Evolutionary conservation across 257 asterid genomes (phyloP).

Genomic region (Plantago major): DNA sequence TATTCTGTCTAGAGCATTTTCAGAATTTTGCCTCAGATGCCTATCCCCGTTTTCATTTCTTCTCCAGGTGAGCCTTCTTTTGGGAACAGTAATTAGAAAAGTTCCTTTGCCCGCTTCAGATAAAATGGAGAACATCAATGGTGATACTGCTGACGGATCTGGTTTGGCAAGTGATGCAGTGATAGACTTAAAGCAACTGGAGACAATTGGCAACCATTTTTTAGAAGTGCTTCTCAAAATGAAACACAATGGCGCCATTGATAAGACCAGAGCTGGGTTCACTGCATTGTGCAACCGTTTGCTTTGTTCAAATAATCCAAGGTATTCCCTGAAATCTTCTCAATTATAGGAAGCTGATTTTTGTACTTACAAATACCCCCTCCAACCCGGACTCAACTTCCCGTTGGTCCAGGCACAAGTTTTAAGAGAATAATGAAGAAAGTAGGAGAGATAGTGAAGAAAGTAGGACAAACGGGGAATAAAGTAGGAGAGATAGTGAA

Average conservation of each 20-base stretch:
- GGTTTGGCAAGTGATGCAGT: conserved; percentile 43
- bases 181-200: conserved; percentile 78
- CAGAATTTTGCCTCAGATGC: not conserved
- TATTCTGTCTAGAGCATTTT: not conserved
- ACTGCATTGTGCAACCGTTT: conserved; percentile 96
- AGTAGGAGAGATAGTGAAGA: too few relatives aligned
- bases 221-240: conserved; percentile 91
- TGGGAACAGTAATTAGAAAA: conserved; percentile 88
- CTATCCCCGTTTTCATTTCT: conserved; percentile 15
- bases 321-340: conserved; percentile 39
- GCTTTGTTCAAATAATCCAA: conserved; percentile 87
- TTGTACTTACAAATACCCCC: conserved; percentile 8
- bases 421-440: too few relatives aligned
- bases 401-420: too few relatives aligned
- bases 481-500: too few relatives aligned
- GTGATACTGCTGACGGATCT: conserved; percentile 23
- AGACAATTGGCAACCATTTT: conserved; percentile 90
- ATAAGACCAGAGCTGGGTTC: conserved; percentile 98
- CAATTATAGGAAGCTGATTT: conserved; percentile 1
- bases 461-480: too few relatives aligned
- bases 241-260: conserved; percentile 98
- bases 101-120: conserved; percentile 74
- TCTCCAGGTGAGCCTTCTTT: conserved; percentile 88
- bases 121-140: conserved; percentile 35
- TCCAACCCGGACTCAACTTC: too few relatives aligned